These are phyloP conservation scores for Purshia tridentata DNA, from an alignment of 306 rosid genomes.

Conservation along the genomic window DNA sequence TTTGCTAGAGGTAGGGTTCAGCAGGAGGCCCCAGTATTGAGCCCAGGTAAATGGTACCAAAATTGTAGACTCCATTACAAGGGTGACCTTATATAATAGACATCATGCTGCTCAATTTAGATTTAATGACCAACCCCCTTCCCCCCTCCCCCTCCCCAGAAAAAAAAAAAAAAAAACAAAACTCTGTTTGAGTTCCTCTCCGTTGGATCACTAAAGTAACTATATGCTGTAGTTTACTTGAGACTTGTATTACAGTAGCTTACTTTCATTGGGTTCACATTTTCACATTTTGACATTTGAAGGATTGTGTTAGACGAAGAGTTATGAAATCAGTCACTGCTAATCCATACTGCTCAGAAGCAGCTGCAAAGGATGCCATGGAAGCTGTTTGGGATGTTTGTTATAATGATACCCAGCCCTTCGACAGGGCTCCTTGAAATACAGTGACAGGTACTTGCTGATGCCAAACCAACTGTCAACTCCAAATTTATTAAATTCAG, in stretches of 20 bases:
- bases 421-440: slow-evolving; percentile 70
- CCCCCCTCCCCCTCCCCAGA: too few species aligned
- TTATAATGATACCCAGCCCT: slow-evolving; percentile 80
- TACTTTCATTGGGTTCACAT: slow-evolving; percentile 12
- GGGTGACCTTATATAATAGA: neutral
- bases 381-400: slow-evolving; percentile 92
- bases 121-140: too few species aligned
- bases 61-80: neutral
- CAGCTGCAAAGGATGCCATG: slow-evolving; percentile 74
- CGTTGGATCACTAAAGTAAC: too few species aligned
- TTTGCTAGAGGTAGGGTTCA: too few species aligned
- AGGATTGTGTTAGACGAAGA: slow-evolving; percentile 90
- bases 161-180: too few species aligned
- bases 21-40: too few species aligned
- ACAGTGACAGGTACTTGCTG: slow-evolving; percentile 8
- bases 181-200: too few species aligned
- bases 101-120: neutral
- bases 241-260: neutral
- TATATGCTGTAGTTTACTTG: neutral
- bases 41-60: neutral
- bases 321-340: slow-evolving; percentile 58
- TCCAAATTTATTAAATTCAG: slow-evolving; percentile 26
- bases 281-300: slow-evolving; percentile 37
- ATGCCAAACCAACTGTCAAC: slow-evolving; percentile 16
- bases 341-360: slow-evolving; percentile 62